Base-by-base conservation (phyloP, 768 basidiomycete genomes). In the Boletus eberwhitei region DNA sequence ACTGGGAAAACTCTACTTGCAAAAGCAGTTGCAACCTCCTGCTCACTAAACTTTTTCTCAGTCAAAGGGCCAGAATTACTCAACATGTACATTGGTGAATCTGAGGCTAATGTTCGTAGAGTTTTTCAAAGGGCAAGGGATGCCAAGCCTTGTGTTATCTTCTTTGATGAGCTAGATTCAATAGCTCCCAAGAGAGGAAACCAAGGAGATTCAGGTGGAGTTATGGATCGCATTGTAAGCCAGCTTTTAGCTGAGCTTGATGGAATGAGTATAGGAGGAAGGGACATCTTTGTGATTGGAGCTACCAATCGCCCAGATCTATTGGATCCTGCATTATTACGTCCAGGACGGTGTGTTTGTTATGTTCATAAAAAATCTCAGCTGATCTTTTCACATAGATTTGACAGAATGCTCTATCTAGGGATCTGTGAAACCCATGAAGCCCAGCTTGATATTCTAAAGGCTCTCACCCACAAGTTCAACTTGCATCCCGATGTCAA, bases 21-120 rank as follows among this genome's bases (percentile, higher is more conserved):
- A 9, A 98, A 98, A 72, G 95, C 95, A 12, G 94, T 98, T 38
- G 95, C 95, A 22, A 97, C 94, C 1, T 92, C 93, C 3, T 97
- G 90, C 68, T 88, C 93, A 24, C 79, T 97, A 60, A 97, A 97
- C 69, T 97, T 98, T 72, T 88, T 98, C 74, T 95, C 93, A n/a
- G 85, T 97, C 63, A 97, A 98, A 69, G 95, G 95, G 0, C 95
- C 95, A 4, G 95, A 98, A 65, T 74, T 98, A 36, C 81, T 97
- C 48, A 96, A 96, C 73, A 98, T 98, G 95, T 98, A 96, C 72
- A 96, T 98, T 63, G 95, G 95, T 54, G 95, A 97, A 72, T 95
- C 93, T 12, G 95, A 98, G 71, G 97, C 98, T 57, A 99, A 98
- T 71, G 95, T 99, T 38, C 83, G 97, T 14, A 79, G 87, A 16